These are phyloP conservation scores for Mucor sp. DNA, from an alignment of 371 early-diverging fungal species.

Conservation along the genomic window DNA sequence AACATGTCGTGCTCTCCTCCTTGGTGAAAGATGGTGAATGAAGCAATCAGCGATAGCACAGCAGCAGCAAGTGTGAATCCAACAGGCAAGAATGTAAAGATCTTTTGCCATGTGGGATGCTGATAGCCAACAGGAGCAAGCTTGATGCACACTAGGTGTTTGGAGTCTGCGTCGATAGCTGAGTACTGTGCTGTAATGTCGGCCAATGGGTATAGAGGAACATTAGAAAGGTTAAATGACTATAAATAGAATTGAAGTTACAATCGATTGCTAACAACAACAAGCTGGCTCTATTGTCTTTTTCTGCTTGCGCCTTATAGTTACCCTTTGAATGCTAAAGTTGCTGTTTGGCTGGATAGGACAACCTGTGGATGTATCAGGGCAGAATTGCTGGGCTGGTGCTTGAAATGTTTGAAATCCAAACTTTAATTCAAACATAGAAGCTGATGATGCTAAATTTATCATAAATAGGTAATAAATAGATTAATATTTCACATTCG, in stretches of 20 bases:
- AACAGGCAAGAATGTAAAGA: conserved; percentile 48
- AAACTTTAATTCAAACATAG: conserved; percentile 20
- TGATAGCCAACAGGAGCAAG: conserved; percentile 54
- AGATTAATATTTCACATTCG: background rate
- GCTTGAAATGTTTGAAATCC: conserved; percentile 25
- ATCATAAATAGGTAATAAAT: background rate
- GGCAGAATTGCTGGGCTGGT: conserved; percentile 20
- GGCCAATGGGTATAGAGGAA: conserved; percentile 34
- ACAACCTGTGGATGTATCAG: conserved; percentile 7
- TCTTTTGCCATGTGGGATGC: conserved; percentile 39
- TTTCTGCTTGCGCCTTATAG: background rate
- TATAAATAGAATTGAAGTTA: conserved; percentile 13
- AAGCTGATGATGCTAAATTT: conserved; percentile 23
- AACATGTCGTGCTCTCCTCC: conserved; percentile 46
- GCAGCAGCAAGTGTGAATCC: conserved; percentile 48
- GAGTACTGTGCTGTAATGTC: conserved; percentile 42
- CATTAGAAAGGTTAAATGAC: conserved; percentile 20
- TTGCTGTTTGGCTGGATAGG: conserved; percentile 6
- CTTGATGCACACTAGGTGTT: conserved; percentile 40
- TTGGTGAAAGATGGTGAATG: conserved; percentile 43
- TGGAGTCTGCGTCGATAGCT: conserved; percentile 29
- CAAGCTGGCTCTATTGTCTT: background rate
- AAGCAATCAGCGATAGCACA: conserved; percentile 34
- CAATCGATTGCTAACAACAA: background rate
- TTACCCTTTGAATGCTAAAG: conserved; percentile 20